Conservation (phyloP, 768 basidiomycete species). For the Kockovaella imperatae region DNA sequence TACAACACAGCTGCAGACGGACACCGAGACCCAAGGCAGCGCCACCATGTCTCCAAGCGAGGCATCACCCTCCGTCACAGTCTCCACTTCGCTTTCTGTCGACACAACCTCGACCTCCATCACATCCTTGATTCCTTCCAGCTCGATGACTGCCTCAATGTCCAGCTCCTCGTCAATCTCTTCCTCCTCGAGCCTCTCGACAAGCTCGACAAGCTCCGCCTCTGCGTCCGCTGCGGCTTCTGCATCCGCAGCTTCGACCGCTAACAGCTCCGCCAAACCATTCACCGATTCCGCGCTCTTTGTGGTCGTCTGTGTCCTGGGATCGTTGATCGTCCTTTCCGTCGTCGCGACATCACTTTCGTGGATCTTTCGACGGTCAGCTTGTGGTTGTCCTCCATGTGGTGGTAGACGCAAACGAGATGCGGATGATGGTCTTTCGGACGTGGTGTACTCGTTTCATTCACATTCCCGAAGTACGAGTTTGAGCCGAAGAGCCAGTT, state of each 20-base stretch:
- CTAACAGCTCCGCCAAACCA: background rate
- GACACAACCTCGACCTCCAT: background rate
- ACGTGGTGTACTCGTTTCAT: conserved; percentile 7
- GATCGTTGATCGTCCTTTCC: conserved; percentile 16
- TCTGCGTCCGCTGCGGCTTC: background rate
- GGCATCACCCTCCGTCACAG: background rate
- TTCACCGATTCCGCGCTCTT: conserved; percentile 20
- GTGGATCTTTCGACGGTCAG: conserved; percentile 11
- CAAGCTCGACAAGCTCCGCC: background rate
- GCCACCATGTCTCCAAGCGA: too few relatives aligned
- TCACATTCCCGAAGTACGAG: conserved; percentile 1
- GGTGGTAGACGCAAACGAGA: background rate
- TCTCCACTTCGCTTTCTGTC: background rate
- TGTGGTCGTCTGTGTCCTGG: conserved; percentile 17
- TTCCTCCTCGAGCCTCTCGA: background rate
- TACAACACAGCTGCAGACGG: too few relatives aligned
- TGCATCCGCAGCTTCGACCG: background rate
- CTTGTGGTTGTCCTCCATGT: conserved; percentile 1
- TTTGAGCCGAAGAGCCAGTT: conserved; percentile 2
- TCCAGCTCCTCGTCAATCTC: conserved; percentile 1
- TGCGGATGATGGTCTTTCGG: conserved; percentile 15
- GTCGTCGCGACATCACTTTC: conserved; percentile 18
- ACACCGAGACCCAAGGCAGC: too few relatives aligned
- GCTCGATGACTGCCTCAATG: background rate
- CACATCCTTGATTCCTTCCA: background rate